These are phyloP conservation scores for Pleurotus djamor DNA, from an alignment of 768 basidiomycete genomes.

Conservation along the genomic window DNA sequence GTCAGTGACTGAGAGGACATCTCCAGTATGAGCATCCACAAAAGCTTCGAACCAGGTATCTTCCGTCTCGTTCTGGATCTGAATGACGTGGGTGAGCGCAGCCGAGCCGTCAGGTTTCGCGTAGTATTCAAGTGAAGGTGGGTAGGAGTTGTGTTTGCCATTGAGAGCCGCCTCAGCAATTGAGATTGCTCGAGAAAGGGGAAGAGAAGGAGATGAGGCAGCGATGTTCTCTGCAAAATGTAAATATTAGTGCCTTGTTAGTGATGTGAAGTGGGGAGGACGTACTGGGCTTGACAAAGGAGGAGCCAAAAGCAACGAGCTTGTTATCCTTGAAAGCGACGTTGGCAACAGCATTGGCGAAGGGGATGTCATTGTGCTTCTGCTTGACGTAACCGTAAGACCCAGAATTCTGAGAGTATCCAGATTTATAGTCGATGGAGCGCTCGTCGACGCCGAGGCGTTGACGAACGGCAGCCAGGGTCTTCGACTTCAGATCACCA, in stretches of 20 bases:
- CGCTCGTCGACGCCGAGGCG: conserved; percentile 17
- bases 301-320: conserved; percentile 41
- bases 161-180: conserved; percentile 32
- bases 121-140: conserved; percentile 31
- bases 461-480: conserved; percentile 19
- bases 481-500: conserved; percentile 15
- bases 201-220: conserved; percentile 30
- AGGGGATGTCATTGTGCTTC: conserved; percentile 23
- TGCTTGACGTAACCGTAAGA: conserved; percentile 24
- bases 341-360: conserved; percentile 41
- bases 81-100: conserved; percentile 36
- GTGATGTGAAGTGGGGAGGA: not conserved
- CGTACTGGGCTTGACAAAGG: conserved; percentile 41
- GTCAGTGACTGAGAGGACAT: conserved; percentile 47
- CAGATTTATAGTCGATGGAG: conserved; percentile 19
- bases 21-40: conserved; percentile 52
- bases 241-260: not conserved
- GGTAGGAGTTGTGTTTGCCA: conserved; percentile 38
- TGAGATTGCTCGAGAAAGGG: conserved; percentile 29
- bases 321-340: conserved; percentile 38
- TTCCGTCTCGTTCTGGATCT: conserved; percentile 24
- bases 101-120: conserved; percentile 33
- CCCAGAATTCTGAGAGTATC: conserved; percentile 18
- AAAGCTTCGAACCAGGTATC: conserved; percentile 56
- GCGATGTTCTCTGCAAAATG: conserved; percentile 20